Base-by-base conservation (phyloP, 768 basidiomycete genomes). In the Mycena indigotica region DNA sequence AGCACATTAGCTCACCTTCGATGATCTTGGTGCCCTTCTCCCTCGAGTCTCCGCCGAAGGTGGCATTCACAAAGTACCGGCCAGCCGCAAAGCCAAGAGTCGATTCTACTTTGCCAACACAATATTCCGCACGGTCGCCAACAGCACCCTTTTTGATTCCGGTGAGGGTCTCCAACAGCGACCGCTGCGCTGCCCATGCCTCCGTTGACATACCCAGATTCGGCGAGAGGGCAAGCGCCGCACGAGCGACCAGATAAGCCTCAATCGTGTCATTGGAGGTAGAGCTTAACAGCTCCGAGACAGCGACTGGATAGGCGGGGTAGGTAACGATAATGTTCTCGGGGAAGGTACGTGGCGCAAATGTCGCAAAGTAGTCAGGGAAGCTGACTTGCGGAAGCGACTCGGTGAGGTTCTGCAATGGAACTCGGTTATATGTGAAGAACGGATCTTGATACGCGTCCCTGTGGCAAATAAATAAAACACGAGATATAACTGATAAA, bases 61-160 rank as follows among this genome's bases (percentile, higher is more conserved):
- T 89, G 69, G 86, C 82, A 51, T 91, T 84, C 51, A 95, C 93
- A 67, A 95, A 98, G 71, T 89, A 92, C 61, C 91, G 81, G 2
- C 96, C 95, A 28, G 89, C 83, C 5, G 93, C 89, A 70, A 92
- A 95, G n/a, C 96, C 96, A 55, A 96, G 79, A 1, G 82, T 82
- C 38, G 74, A 68, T 64, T 94, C 89, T 1, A 95, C 85, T 62
- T 78, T 77, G 1, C 77, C 79, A 51, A 94, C 80, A 67, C 96
- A 98, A 63, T 87, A 88, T 65, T 96, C 91, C 24, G 86, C 82
- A 23, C 97, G 83, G 64, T 95, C 91, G 39, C 88, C 87, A 28
- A 90, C 77, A 1, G 86, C 88, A 25, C 95, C 97, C 61, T 89
- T 88, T 75, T 94, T 92, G 66, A 96, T 83, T 2, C 97, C 97